phyloP scores from a whole-genome alignment of 768 basidiomycete genomes.

The Peribolospora baueri region DNA sequence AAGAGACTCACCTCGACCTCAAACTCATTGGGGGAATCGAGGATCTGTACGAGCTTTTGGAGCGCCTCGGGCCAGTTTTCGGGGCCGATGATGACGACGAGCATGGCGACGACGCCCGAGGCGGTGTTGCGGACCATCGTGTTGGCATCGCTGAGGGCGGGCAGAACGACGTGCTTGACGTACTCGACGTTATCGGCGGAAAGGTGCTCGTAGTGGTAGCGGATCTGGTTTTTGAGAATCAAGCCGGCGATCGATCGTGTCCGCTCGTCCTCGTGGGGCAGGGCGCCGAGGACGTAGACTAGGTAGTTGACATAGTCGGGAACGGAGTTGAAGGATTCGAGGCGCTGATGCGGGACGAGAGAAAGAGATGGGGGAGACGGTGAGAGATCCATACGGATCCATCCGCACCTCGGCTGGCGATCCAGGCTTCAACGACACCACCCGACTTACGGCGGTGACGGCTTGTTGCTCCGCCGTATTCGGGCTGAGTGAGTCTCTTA shows the following conservation, averaged over 20 bases:
- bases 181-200: conserved; percentile 39
- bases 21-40: conserved; percentile 49
- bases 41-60: conserved; percentile 49
- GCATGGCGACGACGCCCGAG: conserved; percentile 71
- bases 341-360: conserved; percentile 32
- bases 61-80: conserved; percentile 90
- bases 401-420: background rate
- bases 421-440: background rate
- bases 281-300: conserved; percentile 60
- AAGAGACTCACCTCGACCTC: conserved; percentile 52
- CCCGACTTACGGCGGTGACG: conserved; percentile 1
- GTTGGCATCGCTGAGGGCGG: conserved; percentile 38
- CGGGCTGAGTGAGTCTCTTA: conserved; percentile 41
- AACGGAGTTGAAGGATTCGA: conserved; percentile 60
- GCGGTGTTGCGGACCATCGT: conserved; percentile 83
- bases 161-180: conserved; percentile 18
- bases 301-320: conserved; percentile 68
- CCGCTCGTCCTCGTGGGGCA: conserved; percentile 64
- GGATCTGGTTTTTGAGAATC: conserved; percentile 80
- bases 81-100: conserved; percentile 68
- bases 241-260: conserved; percentile 90
- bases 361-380: background rate
- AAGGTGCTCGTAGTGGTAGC: conserved; percentile 38
- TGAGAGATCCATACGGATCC: background rate
- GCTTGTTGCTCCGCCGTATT: conserved; percentile 2